Evolutionary conservation across 148 eudicot species (phyloP), one percentile per base, ranked within the genome.

Genomic region (Camellia lanceoleosa): DNA sequence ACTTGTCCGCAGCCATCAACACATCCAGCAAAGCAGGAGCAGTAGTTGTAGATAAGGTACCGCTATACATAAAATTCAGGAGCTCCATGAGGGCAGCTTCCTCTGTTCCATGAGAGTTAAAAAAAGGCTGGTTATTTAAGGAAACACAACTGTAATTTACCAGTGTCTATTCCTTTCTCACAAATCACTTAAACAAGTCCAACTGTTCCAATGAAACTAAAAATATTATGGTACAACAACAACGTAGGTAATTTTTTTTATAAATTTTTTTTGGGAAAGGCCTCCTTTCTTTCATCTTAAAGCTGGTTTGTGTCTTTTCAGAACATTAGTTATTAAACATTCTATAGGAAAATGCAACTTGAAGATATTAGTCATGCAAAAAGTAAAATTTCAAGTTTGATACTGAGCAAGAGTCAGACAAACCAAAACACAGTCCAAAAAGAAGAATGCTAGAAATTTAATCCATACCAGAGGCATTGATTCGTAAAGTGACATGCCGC

Each of bases 401-500:
- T 5, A 54, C 43, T 16, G 64, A 44, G 38, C 3, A 70, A 38
- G 51, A 59, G 51, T 58, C 67, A n/a, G 18, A n/a, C 23, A 47
- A 55, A 62, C 30, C n/a, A 63, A 64, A 23, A 16, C 10, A 12
- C 63, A 47, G 12, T 54, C 30, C 19, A 72, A 52, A 42, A 49
- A 69, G 75, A 73, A 72, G 14, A 71, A 61, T 16, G 60, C 20
- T n/a, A 6, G 23, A 66, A 71, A 80, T 42, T 75, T 59, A 74
- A 70, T 59, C 56, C 88, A 76, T 89, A 96, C 99, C 99, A 77
- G 98, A 93, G 80, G 90, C 93, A 86, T 84, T 89, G 76, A 96
- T 93, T 72, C 98, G 89, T 73, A 96, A 81, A 30, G 99, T 91
- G 70, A 96, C 99, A 71, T 93, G 98, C 80, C 98, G 88, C 87